Conservation (phyloP, 306 rosid species). For the Lupinus albus region DNA sequence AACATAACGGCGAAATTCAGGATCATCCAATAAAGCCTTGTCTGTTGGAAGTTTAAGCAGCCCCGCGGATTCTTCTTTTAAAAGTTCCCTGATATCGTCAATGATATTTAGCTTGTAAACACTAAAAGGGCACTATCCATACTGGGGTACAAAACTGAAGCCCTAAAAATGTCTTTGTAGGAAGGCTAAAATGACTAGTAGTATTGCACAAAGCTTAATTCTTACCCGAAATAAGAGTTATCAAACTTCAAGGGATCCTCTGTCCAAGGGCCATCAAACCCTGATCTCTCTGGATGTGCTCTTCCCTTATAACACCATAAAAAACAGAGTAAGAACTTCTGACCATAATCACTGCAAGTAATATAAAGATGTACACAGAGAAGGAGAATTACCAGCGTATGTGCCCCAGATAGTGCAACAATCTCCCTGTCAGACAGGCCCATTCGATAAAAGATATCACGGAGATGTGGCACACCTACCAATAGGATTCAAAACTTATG, state of each 20-base stretch:
- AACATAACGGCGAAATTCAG: conserved; percentile 63
- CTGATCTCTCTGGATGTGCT: conserved; percentile 83
- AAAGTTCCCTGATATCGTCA: conserved; percentile 62
- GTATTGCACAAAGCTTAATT: conserved; percentile 25
- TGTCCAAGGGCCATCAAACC: conserved; percentile 94
- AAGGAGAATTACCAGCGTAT: conserved; percentile 68
- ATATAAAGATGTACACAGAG: conserved; percentile 22
- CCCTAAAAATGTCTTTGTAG: conserved; percentile 13
- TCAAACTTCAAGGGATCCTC: conserved; percentile 85
- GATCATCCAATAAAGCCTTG: conserved; percentile 71
- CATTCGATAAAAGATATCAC: conserved; percentile 77
- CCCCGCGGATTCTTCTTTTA: conserved; percentile 59
- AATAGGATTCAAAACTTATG: conserved; percentile 36
- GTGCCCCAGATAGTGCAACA: conserved; percentile 88
- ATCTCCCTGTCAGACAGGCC: conserved; percentile 85
- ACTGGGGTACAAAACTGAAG: conserved; percentile 21
- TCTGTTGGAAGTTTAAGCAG: conserved; percentile 80
- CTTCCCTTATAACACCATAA: conserved; percentile 64
- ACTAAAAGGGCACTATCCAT: conserved; percentile 14
- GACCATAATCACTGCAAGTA: conserved; percentile 18
- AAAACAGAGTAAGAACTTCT: conserved; percentile 31
- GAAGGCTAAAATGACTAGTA: conserved; percentile 35
- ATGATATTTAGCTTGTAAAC: conserved; percentile 21
- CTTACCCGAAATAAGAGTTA: conserved; percentile 82
- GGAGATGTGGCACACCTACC: conserved; percentile 72